Evolutionary conservation across 129 eudicot species (phyloP), one percentile per base, ranked within the genome.

Genomic region (Saposhnikovia divaricata): DNA sequence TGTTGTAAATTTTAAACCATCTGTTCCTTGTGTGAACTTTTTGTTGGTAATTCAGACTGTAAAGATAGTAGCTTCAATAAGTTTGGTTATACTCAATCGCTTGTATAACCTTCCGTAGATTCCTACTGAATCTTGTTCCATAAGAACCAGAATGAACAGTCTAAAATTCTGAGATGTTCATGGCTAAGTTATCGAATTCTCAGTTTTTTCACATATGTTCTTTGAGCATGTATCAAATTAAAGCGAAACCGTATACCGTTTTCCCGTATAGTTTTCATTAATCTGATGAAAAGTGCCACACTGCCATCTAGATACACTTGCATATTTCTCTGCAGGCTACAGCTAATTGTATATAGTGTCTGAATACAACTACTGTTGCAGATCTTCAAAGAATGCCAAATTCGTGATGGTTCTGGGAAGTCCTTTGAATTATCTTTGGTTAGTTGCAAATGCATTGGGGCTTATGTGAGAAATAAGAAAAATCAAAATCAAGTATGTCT

Each of bases 361-460:
- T 81, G 61, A 72, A 63, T 18, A 38, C 45, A 68, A 38, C 40
- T 70, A n/a, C 27, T 37, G 77, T 45, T 83, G 38, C 83, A 96
- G 97, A 84, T 89, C 59, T 92, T 92, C 78, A 96, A 92, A 88
- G 98, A 96, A 78, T 85, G 99, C 61, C 91, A 87, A 69, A 53
- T 80, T 71, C 39, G 78, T 16, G 90, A 90, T 86, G 88, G 77
- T 34, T 86, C 91, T 79, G 97, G 93, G 19, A 89, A 87, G 21
- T 87, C 97, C 6, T 90, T 75, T 87, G 99, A 96, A 80, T 91
- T 92, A 73, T 82, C 93, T 37, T 90, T 96, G 75, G 80, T 86
- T 81, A 86, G 97, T 40, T 92, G 97, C 79, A 96, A 96, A 81
- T 88, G 97, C 80, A 88, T 96, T 82, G 98, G 98, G 80, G 97